phyloP scores from a whole-genome alignment of 805 yeast species.

The Candida argentea region DNA sequence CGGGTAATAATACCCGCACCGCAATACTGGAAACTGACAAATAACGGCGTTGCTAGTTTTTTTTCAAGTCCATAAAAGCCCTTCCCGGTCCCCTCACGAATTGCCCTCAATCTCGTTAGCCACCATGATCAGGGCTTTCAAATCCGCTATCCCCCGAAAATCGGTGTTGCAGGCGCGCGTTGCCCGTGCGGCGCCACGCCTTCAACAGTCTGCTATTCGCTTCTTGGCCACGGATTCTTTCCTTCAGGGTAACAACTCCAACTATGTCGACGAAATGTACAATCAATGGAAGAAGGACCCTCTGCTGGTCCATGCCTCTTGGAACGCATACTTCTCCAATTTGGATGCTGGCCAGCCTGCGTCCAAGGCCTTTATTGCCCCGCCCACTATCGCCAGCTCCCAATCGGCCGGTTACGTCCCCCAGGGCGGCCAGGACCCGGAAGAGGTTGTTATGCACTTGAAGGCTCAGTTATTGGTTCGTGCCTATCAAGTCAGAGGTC shows the following conservation, averaged over 20 bases:
- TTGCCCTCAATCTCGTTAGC: too few species aligned
- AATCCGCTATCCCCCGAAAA: constrained; percentile 25
- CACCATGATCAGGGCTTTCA: constrained; percentile 35
- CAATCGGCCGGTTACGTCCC: constrained; percentile 55
- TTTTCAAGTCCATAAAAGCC: too few species aligned
- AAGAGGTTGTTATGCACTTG: constrained; percentile 76
- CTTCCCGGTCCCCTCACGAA: too few species aligned
- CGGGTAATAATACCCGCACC: too few species aligned
- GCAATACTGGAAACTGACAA: too few species aligned
- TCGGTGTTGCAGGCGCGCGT: constrained; percentile 20
- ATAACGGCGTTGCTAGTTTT: too few species aligned
- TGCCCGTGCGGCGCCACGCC: constrained; percentile 2
- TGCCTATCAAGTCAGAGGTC: constrained; percentile 98
- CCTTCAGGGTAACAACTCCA: constrained; percentile 74
- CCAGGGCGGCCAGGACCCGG: constrained; percentile 37
- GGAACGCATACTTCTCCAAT: constrained; percentile 96
- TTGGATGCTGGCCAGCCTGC: constrained; percentile 63
- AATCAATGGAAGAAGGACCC: constrained; percentile 92
- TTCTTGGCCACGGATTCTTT: constrained; percentile 40
- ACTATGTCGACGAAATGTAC: constrained; percentile 96
- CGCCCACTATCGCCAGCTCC: constrained; percentile 79
- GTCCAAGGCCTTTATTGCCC: constrained; percentile 75
- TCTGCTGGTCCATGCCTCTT: constrained; percentile 80
- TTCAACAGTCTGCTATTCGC: constrained; percentile 4
- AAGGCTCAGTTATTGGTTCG: constrained; percentile 94